phyloP scores from a whole-genome alignment of 805 yeast genomes.

The Candida morakotiae region DNA sequence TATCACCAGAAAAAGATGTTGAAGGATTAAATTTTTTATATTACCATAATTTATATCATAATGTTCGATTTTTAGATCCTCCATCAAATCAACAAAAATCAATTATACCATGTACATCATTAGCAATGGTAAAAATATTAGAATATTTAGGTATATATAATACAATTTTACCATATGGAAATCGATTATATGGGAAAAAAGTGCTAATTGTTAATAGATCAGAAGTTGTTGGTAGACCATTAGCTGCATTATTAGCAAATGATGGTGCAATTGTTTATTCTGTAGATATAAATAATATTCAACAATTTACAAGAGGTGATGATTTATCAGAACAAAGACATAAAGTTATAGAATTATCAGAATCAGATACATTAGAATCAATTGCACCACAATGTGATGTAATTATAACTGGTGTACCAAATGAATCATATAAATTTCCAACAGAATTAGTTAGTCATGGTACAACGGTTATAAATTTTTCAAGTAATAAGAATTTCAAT shows the following conservation, averaged over 20 bases:
- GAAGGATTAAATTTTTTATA: constrained; percentile 91
- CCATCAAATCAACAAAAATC: constrained; percentile 67
- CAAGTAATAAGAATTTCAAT: constrained; percentile 82
- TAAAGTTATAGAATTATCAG: constrained; percentile 54
- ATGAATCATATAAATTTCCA: constrained; percentile 80
- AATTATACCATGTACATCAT: constrained; percentile 93
- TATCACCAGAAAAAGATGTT: constrained; percentile 88
- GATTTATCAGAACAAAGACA: constrained; percentile 80
- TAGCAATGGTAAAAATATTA: constrained; percentile 89
- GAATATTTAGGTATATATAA: constrained; percentile 90
- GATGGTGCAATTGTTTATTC: constrained; percentile 97
- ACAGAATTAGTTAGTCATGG: constrained; percentile 77
- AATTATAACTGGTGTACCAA: constrained; percentile 93
- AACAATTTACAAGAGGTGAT: constrained; percentile 91
- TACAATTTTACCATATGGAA: constrained; percentile 76
- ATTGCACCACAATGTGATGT: constrained; percentile 80
- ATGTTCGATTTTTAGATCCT: constrained; percentile 76
- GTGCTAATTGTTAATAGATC: constrained; percentile 88
- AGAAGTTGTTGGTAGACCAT: constrained; percentile 95
- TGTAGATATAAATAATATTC: constrained; percentile 81
- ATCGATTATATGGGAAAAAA: constrained; percentile 89
- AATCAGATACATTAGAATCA: constrained; percentile 50
- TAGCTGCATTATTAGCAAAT: constrained; percentile 92
- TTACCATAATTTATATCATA: constrained; percentile 93
- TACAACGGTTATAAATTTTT: constrained; percentile 85